phyloP scores from a whole-genome alignment of 768 basidiomycete species.

The Strobilomyces dryophilus region DNA sequence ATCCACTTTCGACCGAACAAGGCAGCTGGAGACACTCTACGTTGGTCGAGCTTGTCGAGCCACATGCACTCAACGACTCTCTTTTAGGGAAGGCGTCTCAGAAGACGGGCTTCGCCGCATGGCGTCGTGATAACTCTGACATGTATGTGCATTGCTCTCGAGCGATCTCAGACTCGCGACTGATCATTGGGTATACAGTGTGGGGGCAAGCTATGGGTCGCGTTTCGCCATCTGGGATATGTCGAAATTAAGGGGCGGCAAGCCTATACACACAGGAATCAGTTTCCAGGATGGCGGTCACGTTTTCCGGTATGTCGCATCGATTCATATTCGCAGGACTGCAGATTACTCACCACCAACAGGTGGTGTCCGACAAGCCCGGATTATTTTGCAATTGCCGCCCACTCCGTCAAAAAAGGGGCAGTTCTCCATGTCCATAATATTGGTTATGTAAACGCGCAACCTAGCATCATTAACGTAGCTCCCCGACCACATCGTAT shows the following conservation, averaged over 20 bases:
- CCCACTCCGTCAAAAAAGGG: constrained; percentile 53
- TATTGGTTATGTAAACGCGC: constrained; percentile 56
- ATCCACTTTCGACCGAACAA: constrained; percentile 50
- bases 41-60: constrained; percentile 70
- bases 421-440: constrained; percentile 72
- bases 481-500: constrained; percentile 61
- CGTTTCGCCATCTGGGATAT: constrained; percentile 77
- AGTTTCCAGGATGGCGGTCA: constrained; percentile 66
- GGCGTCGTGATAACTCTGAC: constrained; percentile 66
- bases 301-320: constrained; percentile 52
- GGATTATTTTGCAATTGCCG: constrained; percentile 75
- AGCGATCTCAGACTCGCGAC: neutral
- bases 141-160: constrained; percentile 48
- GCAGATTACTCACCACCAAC: constrained; percentile 1
- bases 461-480: constrained; percentile 56
- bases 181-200: constrained; percentile 35
- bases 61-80: constrained; percentile 54
- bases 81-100: constrained; percentile 42
- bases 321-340: neutral
- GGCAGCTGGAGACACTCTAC: constrained; percentile 59
- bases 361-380: constrained; percentile 79
- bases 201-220: constrained; percentile 73
- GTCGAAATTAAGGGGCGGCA: constrained; percentile 65
- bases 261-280: constrained; percentile 57
- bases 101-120: constrained; percentile 60